Evolutionary conservation across 2,329 filamentous ascomycete species (phyloP).

Genomic region (Arthroderma uncinatum): DNA sequence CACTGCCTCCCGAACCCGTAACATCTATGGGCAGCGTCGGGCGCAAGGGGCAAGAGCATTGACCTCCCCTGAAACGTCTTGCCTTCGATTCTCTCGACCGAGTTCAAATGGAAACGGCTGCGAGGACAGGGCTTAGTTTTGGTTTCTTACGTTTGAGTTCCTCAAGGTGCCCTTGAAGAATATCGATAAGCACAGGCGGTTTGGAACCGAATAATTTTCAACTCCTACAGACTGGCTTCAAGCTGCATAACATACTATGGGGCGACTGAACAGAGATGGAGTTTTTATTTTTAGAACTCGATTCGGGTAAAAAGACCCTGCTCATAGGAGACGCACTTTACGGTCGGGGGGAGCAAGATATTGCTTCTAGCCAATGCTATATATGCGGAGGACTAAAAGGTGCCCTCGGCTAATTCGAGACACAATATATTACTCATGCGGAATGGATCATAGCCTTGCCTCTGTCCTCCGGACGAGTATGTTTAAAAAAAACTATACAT

Average conservation of each 20-base stretch:
- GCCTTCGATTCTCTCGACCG: neutral
- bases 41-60: neutral
- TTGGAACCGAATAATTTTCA: neutral
- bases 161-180: neutral
- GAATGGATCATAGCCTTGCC: neutral
- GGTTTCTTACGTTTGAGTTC: neutral
- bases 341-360: too few relatives aligned
- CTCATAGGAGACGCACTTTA: neutral
- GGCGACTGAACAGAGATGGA: neutral
- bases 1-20: neutral
- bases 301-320: neutral
- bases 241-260: neutral
- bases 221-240: neutral
- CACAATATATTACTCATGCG: neutral
- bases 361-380: neutral
- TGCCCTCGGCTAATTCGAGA: too few relatives aligned
- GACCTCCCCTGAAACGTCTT: neutral
- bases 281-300: neutral
- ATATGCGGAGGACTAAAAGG: too few relatives aligned
- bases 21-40: neutral
- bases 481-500: neutral
- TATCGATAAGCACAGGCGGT: neutral
- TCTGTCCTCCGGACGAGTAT: neutral
- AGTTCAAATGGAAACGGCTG: slow-evolving; percentile 1
- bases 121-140: neutral